Percentiles rank a stretch among this genome's conserved stretches.
Evolutionary conservation across 805 yeast genomes (phyloP).

Genomic region (Kodamaea neixiangensis): DNA sequence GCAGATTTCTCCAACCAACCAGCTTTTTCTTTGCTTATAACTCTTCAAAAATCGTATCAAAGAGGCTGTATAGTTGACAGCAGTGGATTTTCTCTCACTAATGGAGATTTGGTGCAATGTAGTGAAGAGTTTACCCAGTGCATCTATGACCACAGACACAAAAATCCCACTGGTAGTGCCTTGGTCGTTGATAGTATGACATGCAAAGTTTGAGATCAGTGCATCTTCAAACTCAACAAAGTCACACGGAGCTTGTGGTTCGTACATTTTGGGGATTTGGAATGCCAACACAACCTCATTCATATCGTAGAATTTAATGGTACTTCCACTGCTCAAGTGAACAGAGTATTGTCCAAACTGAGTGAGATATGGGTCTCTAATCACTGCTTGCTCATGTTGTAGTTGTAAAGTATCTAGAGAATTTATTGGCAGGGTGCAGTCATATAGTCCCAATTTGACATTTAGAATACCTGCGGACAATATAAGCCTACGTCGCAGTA

Average conservation of each 20-base stretch:
- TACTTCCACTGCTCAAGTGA: conserved; percentile 2
- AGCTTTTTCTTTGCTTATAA: conserved; percentile 3
- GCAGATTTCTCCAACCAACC: background rate
- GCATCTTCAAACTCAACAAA: conserved; percentile 3
- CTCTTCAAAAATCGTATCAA: conserved; percentile 6
- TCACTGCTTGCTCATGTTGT: background rate
- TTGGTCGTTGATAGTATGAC: background rate
- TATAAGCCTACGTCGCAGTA: background rate
- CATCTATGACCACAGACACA: background rate
- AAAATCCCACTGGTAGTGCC: conserved; percentile 2
- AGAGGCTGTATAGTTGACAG: conserved; percentile 4
- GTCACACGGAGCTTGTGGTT: background rate
- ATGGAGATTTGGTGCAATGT: background rate
- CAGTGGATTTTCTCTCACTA: background rate
- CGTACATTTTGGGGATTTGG: conserved; percentile 2
- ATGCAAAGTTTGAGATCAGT: conserved; percentile 2
- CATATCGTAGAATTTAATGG: conserved; percentile 3
- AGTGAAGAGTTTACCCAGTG: conserved; percentile 1
- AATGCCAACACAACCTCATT: background rate
- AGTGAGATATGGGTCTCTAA: conserved; percentile 1
- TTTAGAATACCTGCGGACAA: background rate
- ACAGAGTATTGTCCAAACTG: conserved; percentile 6
- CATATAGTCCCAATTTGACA: conserved; percentile 4
- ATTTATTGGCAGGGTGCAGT: background rate
- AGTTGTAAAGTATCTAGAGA: conserved; percentile 3